phyloP scores from a whole-genome alignment of 2,329 filamentous ascomycete species.

The Graphium sp. region DNA sequence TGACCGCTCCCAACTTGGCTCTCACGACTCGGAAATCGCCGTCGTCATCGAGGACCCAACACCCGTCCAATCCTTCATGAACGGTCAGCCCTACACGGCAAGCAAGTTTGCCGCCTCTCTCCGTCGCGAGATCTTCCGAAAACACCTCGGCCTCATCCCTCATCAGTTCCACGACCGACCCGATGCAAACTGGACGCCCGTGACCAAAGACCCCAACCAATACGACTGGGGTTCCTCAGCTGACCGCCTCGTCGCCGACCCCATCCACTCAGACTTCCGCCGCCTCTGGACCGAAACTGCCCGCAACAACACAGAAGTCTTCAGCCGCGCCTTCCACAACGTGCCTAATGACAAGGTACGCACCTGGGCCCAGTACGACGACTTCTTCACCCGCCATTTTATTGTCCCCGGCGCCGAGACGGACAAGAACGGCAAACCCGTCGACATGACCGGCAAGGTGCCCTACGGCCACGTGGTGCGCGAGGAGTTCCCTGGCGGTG shows the following conservation, averaged over 20 bases:
- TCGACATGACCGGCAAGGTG: slow-evolving; percentile 33
- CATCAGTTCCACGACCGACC: slow-evolving; percentile 52
- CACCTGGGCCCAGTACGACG: slow-evolving; percentile 58
- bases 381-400: slow-evolving; percentile 54
- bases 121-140: slow-evolving; percentile 73
- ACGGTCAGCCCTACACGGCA: slow-evolving; percentile 53
- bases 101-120: slow-evolving; percentile 65
- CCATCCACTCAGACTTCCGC: slow-evolving; percentile 51
- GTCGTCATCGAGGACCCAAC: slow-evolving; percentile 70
- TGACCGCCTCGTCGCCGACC: slow-evolving; percentile 57
- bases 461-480: slow-evolving; percentile 78
- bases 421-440: slow-evolving; percentile 19
- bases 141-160: slow-evolving; percentile 73
- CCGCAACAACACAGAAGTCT: slow-evolving; percentile 62
- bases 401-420: slow-evolving; percentile 31
- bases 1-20: slow-evolving; percentile 58
- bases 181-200: slow-evolving; percentile 62
- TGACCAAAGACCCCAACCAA: slow-evolving; percentile 51
- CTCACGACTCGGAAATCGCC: slow-evolving; percentile 80
- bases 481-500: slow-evolving; percentile 59
- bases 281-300: slow-evolving; percentile 60
- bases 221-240: slow-evolving; percentile 55
- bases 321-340: slow-evolving; percentile 65
- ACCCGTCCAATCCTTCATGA: slow-evolving; percentile 55
- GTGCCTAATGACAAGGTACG: slow-evolving; percentile 53